Conservation (phyloP, 108 stramenopile genomes). For the Discostella stelligeroides region DNA sequence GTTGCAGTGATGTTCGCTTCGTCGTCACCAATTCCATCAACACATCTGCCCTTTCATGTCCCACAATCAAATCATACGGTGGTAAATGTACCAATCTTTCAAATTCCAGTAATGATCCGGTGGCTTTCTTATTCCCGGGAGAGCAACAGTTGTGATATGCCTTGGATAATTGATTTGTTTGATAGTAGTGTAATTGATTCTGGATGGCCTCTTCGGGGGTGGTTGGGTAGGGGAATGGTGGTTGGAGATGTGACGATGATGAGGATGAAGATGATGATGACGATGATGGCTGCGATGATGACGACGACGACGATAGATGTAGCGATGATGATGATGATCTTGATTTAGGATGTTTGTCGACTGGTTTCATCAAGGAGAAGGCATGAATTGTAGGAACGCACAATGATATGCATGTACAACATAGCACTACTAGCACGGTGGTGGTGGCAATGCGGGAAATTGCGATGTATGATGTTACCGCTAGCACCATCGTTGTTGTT, state of each 20-base stretch:
- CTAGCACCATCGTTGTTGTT: no score
- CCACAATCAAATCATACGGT: conserved; percentile 39
- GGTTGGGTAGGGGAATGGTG: conserved; percentile 11
- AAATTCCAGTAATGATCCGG: conserved; percentile 33
- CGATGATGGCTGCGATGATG: no score
- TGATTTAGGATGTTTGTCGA: no score
- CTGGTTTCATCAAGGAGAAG: background rate
- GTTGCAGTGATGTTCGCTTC: background rate
- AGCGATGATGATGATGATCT: no score
- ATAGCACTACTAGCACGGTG: no score
- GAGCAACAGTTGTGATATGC: conserved; percentile 16
- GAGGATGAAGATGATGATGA: background rate
- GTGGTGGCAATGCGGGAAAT: no score
- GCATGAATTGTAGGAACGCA: background rate
- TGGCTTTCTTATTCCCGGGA: conserved; percentile 32
- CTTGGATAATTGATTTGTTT: conserved; percentile 13
- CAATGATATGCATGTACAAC: background rate
- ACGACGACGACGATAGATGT: no score
- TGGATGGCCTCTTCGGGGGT: conserved; percentile 41
- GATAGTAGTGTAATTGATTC: conserved; percentile 35
- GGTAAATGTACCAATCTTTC: conserved; percentile 9
- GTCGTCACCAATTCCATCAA: conserved; percentile 30
- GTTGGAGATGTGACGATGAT: background rate
- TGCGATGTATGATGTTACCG: no score
- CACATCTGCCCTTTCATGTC: conserved; percentile 45